A percentile compares a stretch with the other conserved stretches of the same genome.
Conservation (phyloP, 805 yeast species). For the Ogataea ramenticola region DNA sequence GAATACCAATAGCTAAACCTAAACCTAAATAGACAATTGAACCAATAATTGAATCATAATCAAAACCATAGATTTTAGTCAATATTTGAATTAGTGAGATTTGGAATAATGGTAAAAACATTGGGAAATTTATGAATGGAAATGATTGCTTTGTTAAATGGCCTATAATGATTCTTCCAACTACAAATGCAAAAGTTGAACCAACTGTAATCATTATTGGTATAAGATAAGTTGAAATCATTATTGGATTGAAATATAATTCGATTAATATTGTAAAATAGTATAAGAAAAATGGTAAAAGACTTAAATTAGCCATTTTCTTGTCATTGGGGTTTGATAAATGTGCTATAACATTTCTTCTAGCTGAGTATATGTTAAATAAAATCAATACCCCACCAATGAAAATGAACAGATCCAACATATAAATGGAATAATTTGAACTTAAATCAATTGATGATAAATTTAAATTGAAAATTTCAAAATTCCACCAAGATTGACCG, state of each 20-base stretch:
- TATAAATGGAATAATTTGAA: conserved; percentile 24
- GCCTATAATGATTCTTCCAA: conserved; percentile 85
- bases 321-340: too few relatives aligned
- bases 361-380: conserved; percentile 64
- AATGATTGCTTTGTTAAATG: conserved; percentile 77
- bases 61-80: conserved; percentile 30
- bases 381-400: conserved; percentile 48
- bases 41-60: conserved; percentile 35
- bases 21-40: conserved; percentile 59
- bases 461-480: conserved; percentile 29
- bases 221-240: conserved; percentile 35
- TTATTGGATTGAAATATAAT: conserved; percentile 42
- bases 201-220: conserved; percentile 70
- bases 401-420: conserved; percentile 36
- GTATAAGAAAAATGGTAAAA: conserved; percentile 62
- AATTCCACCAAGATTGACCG: conserved; percentile 68
- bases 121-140: conserved; percentile 68
- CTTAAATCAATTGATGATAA: conserved; percentile 26
- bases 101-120: conserved; percentile 56
- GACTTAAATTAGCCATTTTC: conserved; percentile 44
- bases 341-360: conserved; percentile 46
- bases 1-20: conserved; percentile 60
- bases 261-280: conserved; percentile 41
- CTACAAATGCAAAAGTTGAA: conserved; percentile 69
- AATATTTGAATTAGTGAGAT: conserved; percentile 28